These are phyloP conservation scores for Colletotrichum sojae DNA, from an alignment of 2,329 filamentous ascomycete genomes.

Conservation along the genomic window DNA sequence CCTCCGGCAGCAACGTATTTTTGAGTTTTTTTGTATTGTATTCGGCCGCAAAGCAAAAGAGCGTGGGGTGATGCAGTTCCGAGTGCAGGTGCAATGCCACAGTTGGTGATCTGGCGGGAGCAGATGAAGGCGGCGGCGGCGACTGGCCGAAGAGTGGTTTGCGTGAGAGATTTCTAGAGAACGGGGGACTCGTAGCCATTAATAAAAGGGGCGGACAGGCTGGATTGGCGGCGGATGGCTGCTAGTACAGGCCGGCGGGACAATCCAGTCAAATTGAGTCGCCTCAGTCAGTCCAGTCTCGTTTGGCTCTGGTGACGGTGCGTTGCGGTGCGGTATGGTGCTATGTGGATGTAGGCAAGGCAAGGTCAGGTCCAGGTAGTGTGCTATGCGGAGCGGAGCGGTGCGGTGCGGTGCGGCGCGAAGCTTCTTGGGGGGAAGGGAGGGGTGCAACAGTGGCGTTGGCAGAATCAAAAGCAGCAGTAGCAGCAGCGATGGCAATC, in stretches of 20 bases:
- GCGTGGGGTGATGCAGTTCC: too few relatives aligned
- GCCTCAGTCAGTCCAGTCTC: background rate
- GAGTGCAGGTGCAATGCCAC: too few relatives aligned
- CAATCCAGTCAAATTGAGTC: background rate
- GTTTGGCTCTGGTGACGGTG: too few relatives aligned
- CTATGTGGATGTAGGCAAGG: too few relatives aligned
- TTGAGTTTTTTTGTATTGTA: background rate
- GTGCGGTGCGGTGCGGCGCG: too few relatives aligned
- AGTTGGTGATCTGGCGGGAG: background rate
- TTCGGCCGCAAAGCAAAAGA: too few relatives aligned
- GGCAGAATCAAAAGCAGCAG: background rate
- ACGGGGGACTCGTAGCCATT: slow-evolving; percentile 29
- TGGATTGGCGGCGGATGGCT: slow-evolving; percentile 24
- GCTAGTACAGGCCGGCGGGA: slow-evolving; percentile 7
- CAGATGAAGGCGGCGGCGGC: background rate
- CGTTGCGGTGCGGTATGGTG: too few relatives aligned
- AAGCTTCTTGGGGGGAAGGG: background rate
- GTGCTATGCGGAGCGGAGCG: too few relatives aligned
- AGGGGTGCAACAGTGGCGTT: background rate
- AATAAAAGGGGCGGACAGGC: slow-evolving; percentile 20
- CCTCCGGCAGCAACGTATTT: background rate
- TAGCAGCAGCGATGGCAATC: background rate
- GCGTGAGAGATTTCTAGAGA: slow-evolving; percentile 11
- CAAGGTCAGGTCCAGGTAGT: background rate
- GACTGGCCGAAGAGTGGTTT: slow-evolving; percentile 4